Percentiles rank a stretch among this genome's conserved stretches.
Conservation (phyloP, 1,284 basidiomycete species). For the Malassezia equina region DNA sequence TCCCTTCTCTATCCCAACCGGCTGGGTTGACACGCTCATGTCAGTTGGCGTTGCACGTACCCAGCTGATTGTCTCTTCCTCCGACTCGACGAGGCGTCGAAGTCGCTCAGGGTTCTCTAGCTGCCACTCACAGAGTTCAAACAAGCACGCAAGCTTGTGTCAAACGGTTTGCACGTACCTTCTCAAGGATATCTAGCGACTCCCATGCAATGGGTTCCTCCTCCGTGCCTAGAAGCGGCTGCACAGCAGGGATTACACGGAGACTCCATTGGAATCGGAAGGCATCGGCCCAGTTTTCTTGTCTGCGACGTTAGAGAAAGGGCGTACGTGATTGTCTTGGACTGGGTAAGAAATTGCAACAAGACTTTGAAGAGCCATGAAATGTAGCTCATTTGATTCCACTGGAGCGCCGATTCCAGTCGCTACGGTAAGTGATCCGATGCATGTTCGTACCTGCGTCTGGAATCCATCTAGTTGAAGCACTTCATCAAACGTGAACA, state of each 20-base stretch:
- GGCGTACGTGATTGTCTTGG: not conserved
- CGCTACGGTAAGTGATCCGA: not conserved
- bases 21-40: conserved; percentile 64
- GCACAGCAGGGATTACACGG: conserved; percentile 19
- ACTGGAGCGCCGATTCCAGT: conserved; percentile 49
- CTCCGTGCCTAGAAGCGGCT: conserved; percentile 21
- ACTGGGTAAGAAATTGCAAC: not conserved
- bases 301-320: not conserved
- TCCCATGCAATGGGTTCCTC: conserved; percentile 49
- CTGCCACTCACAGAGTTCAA: conserved; percentile 53
- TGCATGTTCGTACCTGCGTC: conserved; percentile 31
- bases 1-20: conserved; percentile 68
- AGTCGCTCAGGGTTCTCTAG: conserved; percentile 52
- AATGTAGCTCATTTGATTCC: not conserved
- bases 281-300: conserved; percentile 28
- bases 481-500: conserved; percentile 46
- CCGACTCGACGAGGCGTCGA: conserved; percentile 51
- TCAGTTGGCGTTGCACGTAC: conserved; percentile 32
- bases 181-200: conserved; percentile 50
- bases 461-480: conserved; percentile 41
- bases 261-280: conserved; percentile 24
- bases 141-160: conserved; percentile 36
- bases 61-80: conserved; percentile 52
- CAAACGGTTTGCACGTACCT: conserved; percentile 24
- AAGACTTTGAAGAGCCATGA: not conserved